Base-by-base conservation (phyloP, 2,329 filamentous ascomycete species). In the Ophiosphaerella narmari region DNA sequence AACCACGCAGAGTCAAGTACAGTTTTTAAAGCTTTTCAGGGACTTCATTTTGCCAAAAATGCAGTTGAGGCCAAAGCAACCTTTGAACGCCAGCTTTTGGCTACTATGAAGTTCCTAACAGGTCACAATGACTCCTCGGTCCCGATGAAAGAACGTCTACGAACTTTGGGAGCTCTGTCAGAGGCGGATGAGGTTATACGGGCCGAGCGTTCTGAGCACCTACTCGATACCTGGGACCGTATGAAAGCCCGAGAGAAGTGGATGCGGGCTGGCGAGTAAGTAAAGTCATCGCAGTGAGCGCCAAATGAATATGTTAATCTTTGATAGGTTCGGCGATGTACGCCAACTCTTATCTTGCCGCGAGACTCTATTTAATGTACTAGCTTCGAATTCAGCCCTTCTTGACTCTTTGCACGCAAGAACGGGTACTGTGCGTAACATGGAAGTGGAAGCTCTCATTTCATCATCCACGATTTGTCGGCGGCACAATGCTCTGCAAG, bases 221-320 rank as follows among this genome's bases (percentile, higher is more conserved):
- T 95, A 33, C 77, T 85, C 26, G 77, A 79, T 24, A 77, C 85
- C 23, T 82, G 91, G 68, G 68, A 78, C 13, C 80, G 79, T 38
- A 89, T 96, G 64, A 81, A 85, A 54, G 71, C 70, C 11, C 84
- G 91, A 26, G 82, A 85, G 14, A 77, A 78, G 37, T 97, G 91
- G 92, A 91, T 97, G 86, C 85, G 86, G 66, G 87, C 85, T 54
- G 90, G 89, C 68, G 83, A 86, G 89, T 91, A 80, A 75, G 84
- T 76, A 8, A 23, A n/a, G 6, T 35, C 14, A 5, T 24, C 26
- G 5, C 12, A 7, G 7, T 12, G 14, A 13, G 8, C 8, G 32
- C 29, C 32, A 14, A 21, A 21, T 16, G 14, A 44, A 24, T 36
- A 11, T 16, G 51, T 26, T 50, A 31, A 36, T 43, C 41, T 31